Evolutionary conservation across 371 early-diverging fungal species (phyloP).

Genomic region (Syncephalastrum monosporum): DNA sequence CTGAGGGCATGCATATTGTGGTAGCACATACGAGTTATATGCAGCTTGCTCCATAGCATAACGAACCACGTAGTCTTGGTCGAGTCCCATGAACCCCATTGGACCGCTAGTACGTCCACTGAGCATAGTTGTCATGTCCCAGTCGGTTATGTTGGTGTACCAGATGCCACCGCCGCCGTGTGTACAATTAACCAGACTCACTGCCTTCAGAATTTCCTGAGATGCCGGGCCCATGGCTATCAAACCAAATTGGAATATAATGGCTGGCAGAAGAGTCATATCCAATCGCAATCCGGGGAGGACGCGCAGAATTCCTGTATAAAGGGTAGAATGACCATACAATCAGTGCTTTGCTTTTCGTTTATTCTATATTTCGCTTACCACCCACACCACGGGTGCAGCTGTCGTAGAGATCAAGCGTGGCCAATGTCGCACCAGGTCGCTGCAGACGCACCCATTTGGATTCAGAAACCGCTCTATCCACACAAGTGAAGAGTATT

Average conservation of each 20-base stretch:
- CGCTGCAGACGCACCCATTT: constrained; percentile 21
- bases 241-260: constrained; percentile 28
- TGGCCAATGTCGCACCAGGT: constrained; percentile 9
- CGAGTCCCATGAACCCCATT: constrained; percentile 5
- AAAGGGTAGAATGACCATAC: not conserved
- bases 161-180: constrained; percentile 1
- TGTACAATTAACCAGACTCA: not conserved
- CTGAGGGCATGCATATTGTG: constrained; percentile 1
- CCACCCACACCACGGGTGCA: constrained; percentile 23
- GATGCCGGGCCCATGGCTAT: constrained; percentile 20
- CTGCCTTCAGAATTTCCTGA: constrained; percentile 6
- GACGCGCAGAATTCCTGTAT: constrained; percentile 7
- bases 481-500: not conserved
- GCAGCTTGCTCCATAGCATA: constrained; percentile 6
- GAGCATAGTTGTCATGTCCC: constrained; percentile 7
- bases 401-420: constrained; percentile 19
- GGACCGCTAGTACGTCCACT: not conserved
- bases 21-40: not conserved
- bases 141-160: not conserved
- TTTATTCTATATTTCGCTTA: not conserved
- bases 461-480: constrained; percentile 21
- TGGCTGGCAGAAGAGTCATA: constrained; percentile 13
- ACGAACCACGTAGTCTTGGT: constrained; percentile 12
- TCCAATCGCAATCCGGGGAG: constrained; percentile 20
- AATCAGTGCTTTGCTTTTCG: not conserved